Base-by-base conservation (phyloP, 495 filamentous ascomycete species). In the Xylaria intraflava region DNA sequence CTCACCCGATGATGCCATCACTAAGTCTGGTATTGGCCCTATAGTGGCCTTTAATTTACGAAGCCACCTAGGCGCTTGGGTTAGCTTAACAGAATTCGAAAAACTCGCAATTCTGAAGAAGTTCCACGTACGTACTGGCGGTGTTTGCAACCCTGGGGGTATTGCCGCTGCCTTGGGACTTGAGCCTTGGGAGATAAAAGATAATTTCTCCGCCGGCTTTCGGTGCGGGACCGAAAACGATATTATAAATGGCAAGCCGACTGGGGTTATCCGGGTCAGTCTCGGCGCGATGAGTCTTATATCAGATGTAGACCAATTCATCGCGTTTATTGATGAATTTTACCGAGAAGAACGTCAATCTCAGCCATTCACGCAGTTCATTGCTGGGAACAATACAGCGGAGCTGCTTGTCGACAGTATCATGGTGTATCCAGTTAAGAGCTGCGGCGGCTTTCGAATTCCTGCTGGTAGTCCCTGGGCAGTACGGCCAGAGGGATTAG, bases 61-160 rank as follows among this genome's bases (percentile, higher is more conserved):
- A 10, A 87, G 82, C 48, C 78, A 76, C 31, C 65, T 73, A 3
- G 86, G 85, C 0, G 75, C 78, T 9, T 95, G 87, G 87, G 66
- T 93, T 31, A 86, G 86, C 24, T 86, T 91, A 56, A 78, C 83
- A 0, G 90, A 95, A 59, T 81, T 96, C 5, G 91, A 96, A 62
- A 88, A 87, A 60, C 73, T 96, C 2, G 88, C 91, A 0, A 75
- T 81, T 12, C 72, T 93, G 1, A 87, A 87, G 57, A 78, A 81
- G 26, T 85, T 96, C 42, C 88, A 96, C 59, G 66, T 96, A 8
- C 77, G 92, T 3, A 90, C 88, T 6, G 92, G 92, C 7, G 87
- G 89, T 0, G 76, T 95, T 30, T 97, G 92, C 71, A 96, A 96
- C 57, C 92, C 92, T 0, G 92, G 90, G 7, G 90, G 92, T 10